These are phyloP conservation scores for button mushroom (Agaricus bisporus) DNA, from an alignment of 768 basidiomycete genomes.

Conservation along the genomic window DNA sequence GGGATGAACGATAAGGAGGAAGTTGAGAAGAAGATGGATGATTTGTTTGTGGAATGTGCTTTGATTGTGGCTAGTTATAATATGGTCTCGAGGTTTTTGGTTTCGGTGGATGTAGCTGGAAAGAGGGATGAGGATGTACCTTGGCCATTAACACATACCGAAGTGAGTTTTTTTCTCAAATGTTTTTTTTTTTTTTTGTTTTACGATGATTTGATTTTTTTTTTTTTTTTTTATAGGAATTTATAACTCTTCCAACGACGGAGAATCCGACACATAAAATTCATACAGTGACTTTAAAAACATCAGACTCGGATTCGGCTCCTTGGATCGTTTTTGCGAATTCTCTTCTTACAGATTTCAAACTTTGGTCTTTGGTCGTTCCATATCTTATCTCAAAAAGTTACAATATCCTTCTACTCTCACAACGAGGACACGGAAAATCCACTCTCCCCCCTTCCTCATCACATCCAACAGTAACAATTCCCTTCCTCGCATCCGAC, in stretches of 20 bases:
- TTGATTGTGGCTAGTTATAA: constrained; percentile 54
- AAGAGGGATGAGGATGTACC: constrained; percentile 38
- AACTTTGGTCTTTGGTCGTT: constrained; percentile 42
- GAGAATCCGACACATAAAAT: constrained; percentile 24
- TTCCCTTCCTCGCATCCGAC: constrained; percentile 39
- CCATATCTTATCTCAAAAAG: constrained; percentile 28
- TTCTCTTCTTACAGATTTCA: constrained; percentile 40
- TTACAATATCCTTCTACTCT: constrained; percentile 46
- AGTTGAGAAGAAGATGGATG: constrained; percentile 26
- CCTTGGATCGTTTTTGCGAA: constrained; percentile 49
- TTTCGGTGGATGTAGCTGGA: constrained; percentile 56
- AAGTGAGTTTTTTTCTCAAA: constrained; percentile 22
- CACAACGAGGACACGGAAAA: constrained; percentile 45
- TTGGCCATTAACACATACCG: constrained; percentile 42
- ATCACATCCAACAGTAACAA: constrained; percentile 24
- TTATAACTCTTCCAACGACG: constrained; percentile 30
- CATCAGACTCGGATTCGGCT: constrained; percentile 30
- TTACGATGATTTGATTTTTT: neutral
- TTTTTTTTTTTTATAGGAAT: constrained; percentile 24
- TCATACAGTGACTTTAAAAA: constrained; percentile 35
- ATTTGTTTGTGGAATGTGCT: constrained; percentile 49
- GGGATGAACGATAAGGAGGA: constrained; percentile 5
- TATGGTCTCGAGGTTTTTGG: constrained; percentile 64
- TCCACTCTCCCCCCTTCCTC: constrained; percentile 27
- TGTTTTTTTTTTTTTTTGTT: neutral